Percentiles rank a stretch among this genome's conserved stretches.
Evolutionary conservation across 345 rosid genomes (phyloP).

Genomic region (Arabis hirsuta): DNA sequence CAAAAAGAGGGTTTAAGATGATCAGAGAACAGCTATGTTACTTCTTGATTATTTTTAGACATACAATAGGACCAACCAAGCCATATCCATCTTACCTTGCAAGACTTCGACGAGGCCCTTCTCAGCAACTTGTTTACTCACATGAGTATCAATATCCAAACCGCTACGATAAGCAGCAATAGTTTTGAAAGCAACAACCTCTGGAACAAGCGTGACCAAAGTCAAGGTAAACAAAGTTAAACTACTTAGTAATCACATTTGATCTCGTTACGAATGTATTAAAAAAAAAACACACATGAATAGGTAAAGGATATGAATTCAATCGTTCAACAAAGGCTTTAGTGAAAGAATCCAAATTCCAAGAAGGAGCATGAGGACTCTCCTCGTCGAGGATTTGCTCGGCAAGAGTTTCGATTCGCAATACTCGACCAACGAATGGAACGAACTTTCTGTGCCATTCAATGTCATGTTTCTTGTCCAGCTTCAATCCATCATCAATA

Average conservation of each 20-base stretch:
- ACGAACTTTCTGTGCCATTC: slow-evolving; percentile 68
- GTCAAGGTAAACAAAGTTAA: slow-evolving; percentile 55
- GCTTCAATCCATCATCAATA: slow-evolving; percentile 84
- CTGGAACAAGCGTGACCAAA: slow-evolving; percentile 53
- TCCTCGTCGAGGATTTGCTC: slow-evolving; percentile 74
- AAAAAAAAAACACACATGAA: too few species aligned
- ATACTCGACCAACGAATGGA: slow-evolving; percentile 78
- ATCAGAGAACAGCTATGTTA: slow-evolving; percentile 34
- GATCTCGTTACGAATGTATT: neutral
- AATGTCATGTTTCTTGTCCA: slow-evolving; percentile 72
- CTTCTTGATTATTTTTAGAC: slow-evolving; percentile 12
- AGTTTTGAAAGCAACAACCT: slow-evolving; percentile 78
- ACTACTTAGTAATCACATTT: neutral
- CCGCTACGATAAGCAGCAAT: slow-evolving; percentile 96
- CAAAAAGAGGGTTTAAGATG: slow-evolving; percentile 24
- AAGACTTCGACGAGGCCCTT: slow-evolving; percentile 71
- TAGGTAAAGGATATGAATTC: slow-evolving; percentile 80
- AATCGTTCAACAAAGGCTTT: slow-evolving; percentile 57
- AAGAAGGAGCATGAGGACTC: slow-evolving; percentile 51
- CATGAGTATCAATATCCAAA: slow-evolving; percentile 70
- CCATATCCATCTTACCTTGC: slow-evolving; percentile 47
- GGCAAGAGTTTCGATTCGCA: slow-evolving; percentile 80
- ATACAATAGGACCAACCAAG: slow-evolving; percentile 5
- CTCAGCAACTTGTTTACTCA: slow-evolving; percentile 65
- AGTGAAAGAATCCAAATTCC: slow-evolving; percentile 74